Conservation (phyloP, 371 early-diverging fungal genomes). For the Mucor irregularis region DNA sequence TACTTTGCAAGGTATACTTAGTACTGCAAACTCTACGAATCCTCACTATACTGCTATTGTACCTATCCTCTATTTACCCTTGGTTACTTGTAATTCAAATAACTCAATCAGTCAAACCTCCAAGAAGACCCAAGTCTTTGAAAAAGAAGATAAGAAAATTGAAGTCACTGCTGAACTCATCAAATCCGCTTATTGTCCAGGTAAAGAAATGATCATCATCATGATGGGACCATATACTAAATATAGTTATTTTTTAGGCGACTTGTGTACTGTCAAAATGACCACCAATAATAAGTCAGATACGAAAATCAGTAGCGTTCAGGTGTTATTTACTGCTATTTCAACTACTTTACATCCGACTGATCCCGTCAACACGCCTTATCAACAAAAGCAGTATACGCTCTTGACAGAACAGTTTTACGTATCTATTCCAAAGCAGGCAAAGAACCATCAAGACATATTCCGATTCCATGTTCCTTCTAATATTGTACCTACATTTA, state of each 20-base stretch:
- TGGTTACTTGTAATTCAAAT: constrained; percentile 21
- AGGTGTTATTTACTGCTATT: constrained; percentile 28
- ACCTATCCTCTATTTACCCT: constrained; percentile 36
- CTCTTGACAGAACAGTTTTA: constrained; percentile 31
- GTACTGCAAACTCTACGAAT: constrained; percentile 7
- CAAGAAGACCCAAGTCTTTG: constrained; percentile 20
- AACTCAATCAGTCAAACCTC: not conserved
- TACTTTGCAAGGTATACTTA: constrained; percentile 38
- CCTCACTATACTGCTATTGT: constrained; percentile 15
- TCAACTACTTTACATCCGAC: constrained; percentile 12
- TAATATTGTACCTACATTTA: constrained; percentile 31
- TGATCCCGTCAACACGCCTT: not conserved
- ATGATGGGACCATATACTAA: not conserved
- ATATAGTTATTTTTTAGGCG: constrained; percentile 27
- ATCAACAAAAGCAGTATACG: constrained; percentile 28
- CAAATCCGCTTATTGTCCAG: constrained; percentile 45
- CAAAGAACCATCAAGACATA: constrained; percentile 32
- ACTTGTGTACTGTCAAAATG: constrained; percentile 39
- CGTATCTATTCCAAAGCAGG: constrained; percentile 28
- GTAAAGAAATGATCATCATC: constrained; percentile 16
- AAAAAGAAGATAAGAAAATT: constrained; percentile 20
- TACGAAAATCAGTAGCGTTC: constrained; percentile 35
- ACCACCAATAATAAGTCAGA: constrained; percentile 38
- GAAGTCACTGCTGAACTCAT: constrained; percentile 34
- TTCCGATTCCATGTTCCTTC: constrained; percentile 36